A percentile compares a stretch with the other conserved stretches of the same genome.
These are phyloP conservation scores for Phytopythium aichiense DNA, from an alignment of 352 stramenopile genomes.

Conservation along the genomic window DNA sequence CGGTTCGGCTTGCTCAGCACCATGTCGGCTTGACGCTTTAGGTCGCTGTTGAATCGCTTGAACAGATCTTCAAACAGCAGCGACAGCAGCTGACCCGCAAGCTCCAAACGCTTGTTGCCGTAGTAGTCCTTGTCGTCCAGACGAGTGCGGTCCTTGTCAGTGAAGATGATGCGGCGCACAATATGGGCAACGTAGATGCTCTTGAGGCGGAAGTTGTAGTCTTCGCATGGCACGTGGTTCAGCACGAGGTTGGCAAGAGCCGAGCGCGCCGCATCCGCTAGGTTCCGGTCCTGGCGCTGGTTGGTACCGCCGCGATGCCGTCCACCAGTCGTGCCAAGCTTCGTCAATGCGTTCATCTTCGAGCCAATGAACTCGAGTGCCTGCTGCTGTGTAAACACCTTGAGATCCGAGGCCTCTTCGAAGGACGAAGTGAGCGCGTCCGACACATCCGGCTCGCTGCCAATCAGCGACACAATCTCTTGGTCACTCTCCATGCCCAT, in stretches of 20 bases:
- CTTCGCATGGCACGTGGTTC: slow-evolving; percentile 97
- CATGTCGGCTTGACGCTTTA: slow-evolving; percentile 98
- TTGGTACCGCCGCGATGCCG: slow-evolving; percentile 26
- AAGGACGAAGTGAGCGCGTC: slow-evolving; percentile 94
- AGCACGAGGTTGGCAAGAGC: slow-evolving; percentile 98
- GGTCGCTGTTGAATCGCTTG: slow-evolving; percentile 98
- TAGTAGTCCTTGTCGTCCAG: slow-evolving; percentile 99
- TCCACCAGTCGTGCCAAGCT: slow-evolving; percentile 42
- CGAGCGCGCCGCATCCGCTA: slow-evolving; percentile 95
- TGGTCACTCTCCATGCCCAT: slow-evolving; percentile 98
- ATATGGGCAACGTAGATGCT: slow-evolving; percentile 98
- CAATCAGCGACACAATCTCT: slow-evolving; percentile 97
- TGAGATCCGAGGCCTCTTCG: slow-evolving; percentile 94
- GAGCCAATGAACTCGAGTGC: slow-evolving; percentile 96
- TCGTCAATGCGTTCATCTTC: slow-evolving; percentile 90
- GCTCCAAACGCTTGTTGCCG: slow-evolving; percentile 99
- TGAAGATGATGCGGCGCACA: slow-evolving; percentile 89
- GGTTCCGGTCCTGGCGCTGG: slow-evolving; percentile 43
- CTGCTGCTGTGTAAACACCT: slow-evolving; percentile 94
- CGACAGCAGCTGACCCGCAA: slow-evolving; percentile 96
- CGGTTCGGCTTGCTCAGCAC: slow-evolving; percentile 97
- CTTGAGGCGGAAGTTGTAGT: slow-evolving; percentile 98
- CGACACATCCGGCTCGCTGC: slow-evolving; percentile 92
- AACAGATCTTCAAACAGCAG: slow-evolving; percentile 99
- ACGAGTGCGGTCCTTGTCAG: slow-evolving; percentile 82